Percentiles rank a stretch among this genome's conserved stretches.
These are phyloP conservation scores for Amanita molliuscula DNA, from an alignment of 768 basidiomycete species.

Conservation along the genomic window DNA sequence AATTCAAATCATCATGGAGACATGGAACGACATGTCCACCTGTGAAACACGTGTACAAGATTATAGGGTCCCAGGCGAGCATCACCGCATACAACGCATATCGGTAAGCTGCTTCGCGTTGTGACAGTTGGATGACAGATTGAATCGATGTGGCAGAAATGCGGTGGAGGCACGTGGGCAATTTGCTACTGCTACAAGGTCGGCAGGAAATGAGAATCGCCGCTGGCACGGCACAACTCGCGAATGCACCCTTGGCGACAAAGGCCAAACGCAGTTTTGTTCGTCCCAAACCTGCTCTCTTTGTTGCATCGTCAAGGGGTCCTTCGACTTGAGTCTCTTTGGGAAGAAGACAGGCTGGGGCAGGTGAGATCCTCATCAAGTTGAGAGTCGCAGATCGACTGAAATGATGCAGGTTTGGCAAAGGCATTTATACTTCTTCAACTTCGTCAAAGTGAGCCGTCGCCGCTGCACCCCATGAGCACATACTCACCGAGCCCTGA, in stretches of 20 bases:
- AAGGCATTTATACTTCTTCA: constrained; percentile 66
- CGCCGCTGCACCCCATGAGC: not conserved
- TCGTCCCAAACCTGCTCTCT: constrained; percentile 47
- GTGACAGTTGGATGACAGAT: not conserved
- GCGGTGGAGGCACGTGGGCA: constrained; percentile 51
- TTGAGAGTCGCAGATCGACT: not conserved
- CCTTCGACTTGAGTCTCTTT: constrained; percentile 51
- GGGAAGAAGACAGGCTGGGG: constrained; percentile 70
- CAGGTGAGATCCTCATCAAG: constrained; percentile 26
- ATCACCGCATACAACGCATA: constrained; percentile 52
- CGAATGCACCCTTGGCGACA: constrained; percentile 55
- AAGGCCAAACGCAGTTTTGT: constrained; percentile 46
- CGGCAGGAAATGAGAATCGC: constrained; percentile 61
- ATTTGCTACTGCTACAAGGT: constrained; percentile 41
- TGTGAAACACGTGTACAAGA: constrained; percentile 56
- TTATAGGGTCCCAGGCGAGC: constrained; percentile 37
- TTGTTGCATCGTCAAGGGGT: constrained; percentile 54
- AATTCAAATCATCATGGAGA: constrained; percentile 63
- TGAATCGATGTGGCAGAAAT: constrained; percentile 22
- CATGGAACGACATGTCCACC: constrained; percentile 46
- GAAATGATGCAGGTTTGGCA: constrained; percentile 39
- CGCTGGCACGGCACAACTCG: constrained; percentile 69
- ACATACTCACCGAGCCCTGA: not conserved
- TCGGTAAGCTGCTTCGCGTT: constrained; percentile 26
- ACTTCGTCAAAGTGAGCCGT: constrained; percentile 58